These are phyloP conservation scores for Calonectria hongkongensis DNA, from an alignment of 2,329 filamentous ascomycete genomes.

Conservation along the genomic window DNA sequence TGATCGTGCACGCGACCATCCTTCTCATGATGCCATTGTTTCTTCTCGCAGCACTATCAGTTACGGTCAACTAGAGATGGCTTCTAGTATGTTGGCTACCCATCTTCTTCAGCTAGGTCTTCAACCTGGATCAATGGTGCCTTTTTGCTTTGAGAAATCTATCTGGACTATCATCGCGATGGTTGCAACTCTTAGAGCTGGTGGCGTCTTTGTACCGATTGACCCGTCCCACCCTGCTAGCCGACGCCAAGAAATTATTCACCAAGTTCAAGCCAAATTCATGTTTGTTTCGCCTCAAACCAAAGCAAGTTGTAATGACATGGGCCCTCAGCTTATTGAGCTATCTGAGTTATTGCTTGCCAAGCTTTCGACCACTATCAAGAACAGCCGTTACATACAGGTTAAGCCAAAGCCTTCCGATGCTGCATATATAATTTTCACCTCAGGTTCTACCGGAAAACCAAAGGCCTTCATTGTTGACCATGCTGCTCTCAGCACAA, in stretches of 20 bases:
- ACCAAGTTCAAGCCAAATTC: not conserved
- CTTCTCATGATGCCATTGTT: slow-evolving; percentile 22
- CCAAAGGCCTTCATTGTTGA: slow-evolving; percentile 70
- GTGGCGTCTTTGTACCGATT: slow-evolving; percentile 56
- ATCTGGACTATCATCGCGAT: slow-evolving; percentile 52
- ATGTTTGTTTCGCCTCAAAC: slow-evolving; percentile 14
- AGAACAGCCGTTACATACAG: not conserved
- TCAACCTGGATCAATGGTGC: slow-evolving; percentile 22
- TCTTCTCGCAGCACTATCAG: slow-evolving; percentile 54
- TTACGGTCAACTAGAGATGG: slow-evolving; percentile 43
- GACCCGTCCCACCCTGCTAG: slow-evolving; percentile 61
- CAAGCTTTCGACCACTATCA: not conserved
- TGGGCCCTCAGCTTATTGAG: slow-evolving; percentile 14
- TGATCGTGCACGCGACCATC: slow-evolving; percentile 24
- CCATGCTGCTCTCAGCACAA: slow-evolving; percentile 23
- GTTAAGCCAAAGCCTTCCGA: not conserved
- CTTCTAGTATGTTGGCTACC: not conserved
- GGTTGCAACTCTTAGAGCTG: slow-evolving; percentile 59
- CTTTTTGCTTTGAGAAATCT: slow-evolving; percentile 43
- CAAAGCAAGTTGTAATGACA: not conserved
- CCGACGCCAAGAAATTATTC: slow-evolving; percentile 9
- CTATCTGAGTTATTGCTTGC: not conserved
- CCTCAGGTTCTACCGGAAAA: slow-evolving; percentile 72
- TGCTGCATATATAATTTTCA: slow-evolving; percentile 67
- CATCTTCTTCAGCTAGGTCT: slow-evolving; percentile 35